phyloP scores from a whole-genome alignment of 2,329 filamentous ascomycete genomes.

The Penicillium olsonii region DNA sequence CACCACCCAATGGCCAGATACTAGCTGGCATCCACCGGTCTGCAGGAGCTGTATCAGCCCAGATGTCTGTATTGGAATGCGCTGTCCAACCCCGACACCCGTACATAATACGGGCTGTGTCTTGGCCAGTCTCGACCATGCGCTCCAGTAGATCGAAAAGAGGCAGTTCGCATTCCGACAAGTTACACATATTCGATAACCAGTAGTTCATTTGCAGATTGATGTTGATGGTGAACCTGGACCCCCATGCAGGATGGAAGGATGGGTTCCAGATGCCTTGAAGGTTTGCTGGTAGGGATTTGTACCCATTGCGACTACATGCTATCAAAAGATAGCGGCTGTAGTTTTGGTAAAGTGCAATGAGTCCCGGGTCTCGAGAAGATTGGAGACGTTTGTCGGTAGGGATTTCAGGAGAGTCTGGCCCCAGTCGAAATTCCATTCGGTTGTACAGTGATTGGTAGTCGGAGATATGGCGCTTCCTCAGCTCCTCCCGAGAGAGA shows the following conservation, averaged over 20 bases:
- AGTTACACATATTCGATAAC: constrained; percentile 55
- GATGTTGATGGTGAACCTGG: constrained; percentile 61
- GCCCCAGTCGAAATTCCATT: constrained; percentile 31
- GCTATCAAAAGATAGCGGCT: constrained; percentile 58
- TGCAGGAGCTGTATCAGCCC: constrained; percentile 58
- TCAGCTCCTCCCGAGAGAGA: constrained; percentile 25
- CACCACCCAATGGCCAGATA: constrained; percentile 48
- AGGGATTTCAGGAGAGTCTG: constrained; percentile 24
- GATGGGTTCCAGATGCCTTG: constrained; percentile 59
- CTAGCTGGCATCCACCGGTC: constrained; percentile 45
- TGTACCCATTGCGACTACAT: constrained; percentile 49
- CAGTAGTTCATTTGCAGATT: constrained; percentile 66
- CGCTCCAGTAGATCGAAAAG: constrained; percentile 46
- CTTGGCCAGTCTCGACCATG: constrained; percentile 43
- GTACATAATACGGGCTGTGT: constrained; percentile 58
- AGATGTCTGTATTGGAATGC: constrained; percentile 62
- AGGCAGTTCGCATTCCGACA: constrained; percentile 45
- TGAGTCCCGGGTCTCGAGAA: constrained; percentile 53
- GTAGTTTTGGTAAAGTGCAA: constrained; percentile 56
- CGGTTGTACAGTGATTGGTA: constrained; percentile 36
- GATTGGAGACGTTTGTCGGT: constrained; percentile 33
- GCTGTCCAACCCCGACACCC: constrained; percentile 57
- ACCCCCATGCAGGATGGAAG: constrained; percentile 52
- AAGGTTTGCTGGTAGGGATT: constrained; percentile 57
- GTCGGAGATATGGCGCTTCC: constrained; percentile 34